Evolutionary conservation across 2,329 filamentous ascomycete genomes (phyloP).

Genomic region (Ophiobolus disseminans): DNA sequence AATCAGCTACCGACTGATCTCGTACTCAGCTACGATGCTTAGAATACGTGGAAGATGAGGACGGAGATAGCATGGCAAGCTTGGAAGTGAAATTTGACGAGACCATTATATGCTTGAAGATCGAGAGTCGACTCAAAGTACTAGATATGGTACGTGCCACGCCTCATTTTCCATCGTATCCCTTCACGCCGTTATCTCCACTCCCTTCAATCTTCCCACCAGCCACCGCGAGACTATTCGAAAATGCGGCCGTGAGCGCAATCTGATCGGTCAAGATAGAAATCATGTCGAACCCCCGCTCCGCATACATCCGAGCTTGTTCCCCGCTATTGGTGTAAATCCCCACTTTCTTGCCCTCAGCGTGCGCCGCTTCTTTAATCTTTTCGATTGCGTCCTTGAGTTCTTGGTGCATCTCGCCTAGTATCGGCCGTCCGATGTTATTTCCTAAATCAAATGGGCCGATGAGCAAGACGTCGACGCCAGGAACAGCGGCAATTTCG

Average conservation of each 20-base stretch:
- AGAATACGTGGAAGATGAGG: too few relatives aligned
- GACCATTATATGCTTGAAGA: too few relatives aligned
- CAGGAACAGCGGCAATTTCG: slow-evolving; percentile 60
- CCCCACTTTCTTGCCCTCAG: slow-evolving; percentile 60
- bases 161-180: slow-evolving; percentile 30
- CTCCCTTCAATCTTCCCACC: slow-evolving; percentile 29
- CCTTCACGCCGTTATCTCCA: slow-evolving; percentile 22
- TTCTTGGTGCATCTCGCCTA: slow-evolving; percentile 58
- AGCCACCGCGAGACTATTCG: slow-evolving; percentile 42
- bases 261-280: slow-evolving; percentile 55
- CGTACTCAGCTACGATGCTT: too few relatives aligned
- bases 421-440: slow-evolving; percentile 62
- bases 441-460: slow-evolving; percentile 66
- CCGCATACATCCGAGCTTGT: slow-evolving; percentile 59
- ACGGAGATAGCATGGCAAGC: too few relatives aligned
- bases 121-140: too few relatives aligned
- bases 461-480: slow-evolving; percentile 61
- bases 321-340: slow-evolving; percentile 63
- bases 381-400: slow-evolving; percentile 59
- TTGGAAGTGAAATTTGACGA: too few relatives aligned
- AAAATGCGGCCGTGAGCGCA: slow-evolving; percentile 53
- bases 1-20: too few relatives aligned
- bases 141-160: too few relatives aligned
- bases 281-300: slow-evolving; percentile 63
- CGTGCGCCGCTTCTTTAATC: slow-evolving; percentile 60